Evolutionary conservation across 2,329 filamentous ascomycete genomes (phyloP), one percentile per base, ranked within the genome.

Genomic region (Fusarium globosum): DNA sequence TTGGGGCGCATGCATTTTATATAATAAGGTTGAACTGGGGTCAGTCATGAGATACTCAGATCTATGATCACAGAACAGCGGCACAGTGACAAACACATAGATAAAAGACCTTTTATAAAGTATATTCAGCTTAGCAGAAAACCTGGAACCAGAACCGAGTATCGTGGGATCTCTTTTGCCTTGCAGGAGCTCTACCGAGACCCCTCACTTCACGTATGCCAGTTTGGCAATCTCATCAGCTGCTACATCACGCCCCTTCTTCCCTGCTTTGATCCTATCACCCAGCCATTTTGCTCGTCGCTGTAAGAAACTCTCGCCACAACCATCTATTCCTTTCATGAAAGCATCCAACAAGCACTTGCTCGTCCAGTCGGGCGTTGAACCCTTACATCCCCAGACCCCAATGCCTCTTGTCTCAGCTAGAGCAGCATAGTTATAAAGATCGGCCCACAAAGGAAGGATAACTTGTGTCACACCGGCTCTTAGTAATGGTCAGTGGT

Each of bases 371-470:
- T 66, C 68, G 1, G 85, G 83, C 2, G 83, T 81, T 3, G 77
- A 77, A 9, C 75, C 73, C n/a, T 78, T 76, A 55, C 79, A 82
- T 2, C 77, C 84, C 77, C 82, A 84, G 1, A 84, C 67, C 1
- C 85, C 86, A 16, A 87, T 79, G 0, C 82, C 82, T 0, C 85
- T 72, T 56, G 79, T 82, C 72, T 87, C 85, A 0, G 81, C 83
- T 5, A 82, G 80, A 20, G 78, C 77, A 13, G 85, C 85, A 60
- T 82, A 86, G 55, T 85, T 84, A 61, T 85, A 86, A 1, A 82
- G 80, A 57, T 87, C 86, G 2, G 82, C 77, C 86, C 86, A 87
- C 1, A 82, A 68, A 0, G 86, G 85, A 3, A 88, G 78, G 11
- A 87, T 69, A 11, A 87, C 72, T 45, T 87, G 86, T 4, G 86